Base-by-base conservation (phyloP, 225 moss, liverwort and hornwort species). In the Bryoerythrophyllum caledonicum region DNA sequence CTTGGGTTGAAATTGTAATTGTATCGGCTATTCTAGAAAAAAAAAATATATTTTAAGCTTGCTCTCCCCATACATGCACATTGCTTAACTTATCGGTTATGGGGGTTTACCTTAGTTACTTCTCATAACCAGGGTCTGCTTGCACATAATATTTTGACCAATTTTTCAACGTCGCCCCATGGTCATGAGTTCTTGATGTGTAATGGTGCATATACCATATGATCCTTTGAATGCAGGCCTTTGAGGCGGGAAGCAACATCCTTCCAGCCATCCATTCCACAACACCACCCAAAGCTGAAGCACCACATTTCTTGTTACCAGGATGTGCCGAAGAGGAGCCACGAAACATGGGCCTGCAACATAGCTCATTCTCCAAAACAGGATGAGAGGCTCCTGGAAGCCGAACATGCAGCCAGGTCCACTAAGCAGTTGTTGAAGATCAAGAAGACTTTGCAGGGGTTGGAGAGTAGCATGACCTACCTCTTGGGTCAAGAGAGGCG, bases 401-500 rank as follows among this genome's bases (percentile, higher is more conserved):
- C 63, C 3, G 85, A 80, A 8, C 77, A 76, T 32, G 69, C 55
- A 8, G 52, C 70, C 28, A 60, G 60, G 37, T 26, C 64, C 44
- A 37, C 82, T 57, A 76, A 75, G 52, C 76, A 51, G 38, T 65
- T 34, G 72, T 79, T 75, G 37, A 80, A 87, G 74, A 83, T 89
- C 41, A 87, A 79, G 64, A 88, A 79, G 64, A 86, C 77, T 65
- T 74, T 92, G 63, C 88, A 79, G 12, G 79, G 84, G 10, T 73
- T 92, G 25, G 84, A 90, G 71, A 87, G 90, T 49, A 90, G 92
- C 79, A 90, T 92, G 90, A 92, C 84, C n/a, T 92, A 85, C 71
- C 83, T 92, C 63, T 82, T 92, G 63, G 92, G 92, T n/a, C 92
- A 92, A 72, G 92, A 92, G 62, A 90, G 92, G 78, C 82, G 90